Percentiles rank a stretch among this genome's conserved stretches.
Conservation (phyloP, 805 yeast species). For the Wickerhamiella allomyrinae region DNA sequence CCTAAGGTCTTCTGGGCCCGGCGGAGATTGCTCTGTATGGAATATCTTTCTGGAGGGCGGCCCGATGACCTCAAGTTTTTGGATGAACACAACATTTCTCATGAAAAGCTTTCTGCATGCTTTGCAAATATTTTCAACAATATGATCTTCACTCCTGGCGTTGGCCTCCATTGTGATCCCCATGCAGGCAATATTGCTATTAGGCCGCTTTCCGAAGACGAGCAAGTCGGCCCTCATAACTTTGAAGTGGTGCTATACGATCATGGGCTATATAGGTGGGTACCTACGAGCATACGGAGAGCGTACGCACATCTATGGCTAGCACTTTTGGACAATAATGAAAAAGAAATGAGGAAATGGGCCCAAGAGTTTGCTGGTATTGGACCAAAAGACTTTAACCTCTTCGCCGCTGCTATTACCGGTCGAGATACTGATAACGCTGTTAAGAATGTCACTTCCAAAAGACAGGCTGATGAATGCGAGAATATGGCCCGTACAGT, state of each 20-base stretch:
- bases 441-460: conserved; percentile 39
- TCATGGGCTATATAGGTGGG: conserved; percentile 84
- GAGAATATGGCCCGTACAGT: conserved; percentile 50
- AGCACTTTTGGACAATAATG: conserved; percentile 61
- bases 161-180: conserved; percentile 93
- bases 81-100: conserved; percentile 46
- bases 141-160: conserved; percentile 90
- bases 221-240: conserved; percentile 38
- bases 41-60: conserved; percentile 66
- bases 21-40: conserved; percentile 72
- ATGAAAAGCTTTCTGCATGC: conserved; percentile 71
- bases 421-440: conserved; percentile 82
- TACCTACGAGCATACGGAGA: conserved; percentile 60
- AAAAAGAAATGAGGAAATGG: conserved; percentile 49
- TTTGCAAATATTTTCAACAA: conserved; percentile 80
- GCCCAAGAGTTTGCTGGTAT: conserved; percentile 72
- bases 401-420: conserved; percentile 86
- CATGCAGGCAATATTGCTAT: conserved; percentile 96
- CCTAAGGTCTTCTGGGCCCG: conserved; percentile 59
- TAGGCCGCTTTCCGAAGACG: conserved; percentile 27
- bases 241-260: conserved; percentile 88
- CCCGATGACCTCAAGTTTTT: conserved; percentile 62
- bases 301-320: conserved; percentile 90
- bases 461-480: conserved; percentile 50
- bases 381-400: conserved; percentile 58